phyloP scores from a whole-genome alignment of 2,329 filamentous ascomycete species.

The Fusarium praegraminearum region DNA sequence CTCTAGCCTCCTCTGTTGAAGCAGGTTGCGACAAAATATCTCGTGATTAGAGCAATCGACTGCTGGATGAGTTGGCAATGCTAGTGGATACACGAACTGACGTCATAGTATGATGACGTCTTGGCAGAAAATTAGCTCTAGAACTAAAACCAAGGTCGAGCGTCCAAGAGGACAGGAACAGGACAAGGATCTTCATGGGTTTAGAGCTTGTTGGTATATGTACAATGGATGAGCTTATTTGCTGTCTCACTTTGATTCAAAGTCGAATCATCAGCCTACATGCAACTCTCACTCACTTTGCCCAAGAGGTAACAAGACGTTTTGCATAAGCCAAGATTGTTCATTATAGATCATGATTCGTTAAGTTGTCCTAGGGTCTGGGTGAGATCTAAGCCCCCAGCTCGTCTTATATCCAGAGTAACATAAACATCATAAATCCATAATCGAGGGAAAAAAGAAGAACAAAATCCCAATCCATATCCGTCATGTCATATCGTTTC shows the following conservation, averaged over 20 bases:
- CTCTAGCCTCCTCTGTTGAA: not conserved
- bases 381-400: slow-evolving; percentile 19
- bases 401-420: slow-evolving; percentile 17
- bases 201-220: not conserved
- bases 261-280: not conserved
- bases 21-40: not conserved
- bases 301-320: not conserved
- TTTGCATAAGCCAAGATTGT: slow-evolving; percentile 13
- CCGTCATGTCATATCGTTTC: slow-evolving; percentile 16
- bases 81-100: slow-evolving; percentile 15
- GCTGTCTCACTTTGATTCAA: not conserved
- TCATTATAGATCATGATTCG: slow-evolving; percentile 46
- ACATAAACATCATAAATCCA: slow-evolving; percentile 12
- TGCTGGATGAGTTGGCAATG: not conserved
- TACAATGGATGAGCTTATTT: not conserved
- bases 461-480: slow-evolving; percentile 8
- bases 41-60: slow-evolving; percentile 1
- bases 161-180: slow-evolving; percentile 6
- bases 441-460: slow-evolving; percentile 2
- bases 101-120: slow-evolving; percentile 32
- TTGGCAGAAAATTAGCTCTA: slow-evolving; percentile 1
- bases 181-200: slow-evolving; percentile 5
- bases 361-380: slow-evolving; percentile 32
- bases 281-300: too few species aligned
- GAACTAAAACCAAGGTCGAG: slow-evolving; percentile 17